Evolutionary conservation across 1,139 yeast genomes (phyloP).

Genomic region (Suhomyces kunorum): DNA sequence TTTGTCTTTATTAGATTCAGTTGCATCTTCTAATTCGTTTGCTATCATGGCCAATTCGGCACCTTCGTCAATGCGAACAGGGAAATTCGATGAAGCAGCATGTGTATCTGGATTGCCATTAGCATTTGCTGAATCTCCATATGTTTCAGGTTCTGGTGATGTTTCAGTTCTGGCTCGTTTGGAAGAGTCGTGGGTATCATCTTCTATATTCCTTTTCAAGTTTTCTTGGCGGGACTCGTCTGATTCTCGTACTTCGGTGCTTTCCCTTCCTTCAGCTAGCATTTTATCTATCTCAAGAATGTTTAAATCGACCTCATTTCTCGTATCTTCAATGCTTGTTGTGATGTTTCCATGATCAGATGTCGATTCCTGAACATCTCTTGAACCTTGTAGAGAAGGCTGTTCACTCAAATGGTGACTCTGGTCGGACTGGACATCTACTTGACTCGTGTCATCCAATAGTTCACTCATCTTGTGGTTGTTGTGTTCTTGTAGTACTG

Average conservation of each 20-base stretch:
- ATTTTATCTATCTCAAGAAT: conserved; percentile 14
- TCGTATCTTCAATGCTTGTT: neutral
- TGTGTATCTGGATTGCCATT: neutral
- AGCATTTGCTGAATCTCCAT: neutral
- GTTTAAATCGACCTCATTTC: conserved; percentile 11
- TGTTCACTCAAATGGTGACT: neutral
- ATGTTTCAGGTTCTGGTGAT: neutral
- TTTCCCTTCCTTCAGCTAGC: conserved; percentile 12
- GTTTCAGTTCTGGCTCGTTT: conserved; percentile 10
- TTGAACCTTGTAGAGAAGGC: too few relatives aligned
- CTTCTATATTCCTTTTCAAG: conserved; percentile 4
- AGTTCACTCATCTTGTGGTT: conserved; percentile 4
- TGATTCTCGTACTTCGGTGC: neutral
- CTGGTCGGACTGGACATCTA: neutral
- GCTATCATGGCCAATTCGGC: conserved; percentile 25
- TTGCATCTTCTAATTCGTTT: conserved; percentile 26
- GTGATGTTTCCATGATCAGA: too few relatives aligned
- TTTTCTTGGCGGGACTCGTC: conserved; percentile 4
- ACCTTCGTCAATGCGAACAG: conserved; percentile 18
- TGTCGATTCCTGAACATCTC: too few relatives aligned
- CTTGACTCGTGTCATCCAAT: neutral
- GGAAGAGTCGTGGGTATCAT: conserved; percentile 1
- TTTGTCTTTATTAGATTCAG: conserved; percentile 21
- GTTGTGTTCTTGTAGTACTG: neutral
- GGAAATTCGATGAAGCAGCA: neutral